These are phyloP conservation scores for Tricholoma sp. DNA, from an alignment of 768 basidiomycete genomes.

Conservation along the genomic window DNA sequence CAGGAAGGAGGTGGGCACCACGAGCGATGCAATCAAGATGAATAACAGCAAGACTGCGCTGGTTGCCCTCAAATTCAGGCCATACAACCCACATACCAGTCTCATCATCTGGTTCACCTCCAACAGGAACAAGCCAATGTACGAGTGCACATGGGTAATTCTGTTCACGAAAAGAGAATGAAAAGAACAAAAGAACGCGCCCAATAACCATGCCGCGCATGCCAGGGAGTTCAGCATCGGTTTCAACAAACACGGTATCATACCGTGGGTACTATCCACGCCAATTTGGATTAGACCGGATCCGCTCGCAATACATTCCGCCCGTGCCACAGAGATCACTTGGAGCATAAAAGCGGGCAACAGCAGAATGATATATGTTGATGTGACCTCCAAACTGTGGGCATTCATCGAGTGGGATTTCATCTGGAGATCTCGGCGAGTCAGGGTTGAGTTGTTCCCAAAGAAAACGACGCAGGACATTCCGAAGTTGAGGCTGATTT, in stretches of 20 bases:
- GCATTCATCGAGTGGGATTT: too few species aligned
- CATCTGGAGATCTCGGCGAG: too few species aligned
- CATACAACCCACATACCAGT: not conserved
- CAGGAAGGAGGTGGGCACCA: not conserved
- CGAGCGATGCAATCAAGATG: not conserved
- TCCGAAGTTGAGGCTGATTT: not conserved
- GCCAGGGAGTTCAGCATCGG: too few species aligned
- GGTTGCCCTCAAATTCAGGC: not conserved
- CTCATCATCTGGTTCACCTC: not conserved
- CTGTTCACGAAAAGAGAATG: too few species aligned
- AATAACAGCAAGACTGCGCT: not conserved
- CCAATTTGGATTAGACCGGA: too few species aligned
- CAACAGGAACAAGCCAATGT: not conserved
- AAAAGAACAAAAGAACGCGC: too few species aligned
- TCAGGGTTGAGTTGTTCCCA: not conserved
- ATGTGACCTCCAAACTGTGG: too few species aligned
- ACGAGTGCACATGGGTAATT: too few species aligned
- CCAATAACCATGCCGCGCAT: too few species aligned
- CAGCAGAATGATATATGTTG: not conserved
- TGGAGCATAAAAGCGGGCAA: not conserved
- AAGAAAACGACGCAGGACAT: not conserved
- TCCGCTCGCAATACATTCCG: not conserved
- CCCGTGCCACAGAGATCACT: not conserved
- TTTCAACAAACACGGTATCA: too few species aligned
- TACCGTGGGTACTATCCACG: too few species aligned